Evolutionary conservation across 768 basidiomycete genomes (phyloP).

Genomic region (Amanita pseudoporphyria): DNA sequence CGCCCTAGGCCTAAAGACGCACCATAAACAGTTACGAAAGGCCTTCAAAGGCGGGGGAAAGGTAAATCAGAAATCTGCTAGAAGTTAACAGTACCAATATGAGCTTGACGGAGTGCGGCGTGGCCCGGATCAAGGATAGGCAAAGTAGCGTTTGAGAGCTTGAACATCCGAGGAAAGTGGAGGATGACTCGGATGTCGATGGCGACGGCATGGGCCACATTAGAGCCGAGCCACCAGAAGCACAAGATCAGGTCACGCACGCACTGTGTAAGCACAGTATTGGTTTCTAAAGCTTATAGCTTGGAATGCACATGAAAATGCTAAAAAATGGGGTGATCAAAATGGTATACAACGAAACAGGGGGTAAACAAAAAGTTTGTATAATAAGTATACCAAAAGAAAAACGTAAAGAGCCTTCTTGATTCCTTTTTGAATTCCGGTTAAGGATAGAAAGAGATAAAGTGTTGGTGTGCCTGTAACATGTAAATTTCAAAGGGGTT

Average conservation of each 20-base stretch:
- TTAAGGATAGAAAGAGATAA: conserved; percentile 4
- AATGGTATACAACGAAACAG: conserved; percentile 7
- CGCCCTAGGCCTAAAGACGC: neutral
- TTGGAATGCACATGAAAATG: conserved; percentile 1
- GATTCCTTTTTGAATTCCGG: conserved; percentile 8
- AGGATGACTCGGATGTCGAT: neutral
- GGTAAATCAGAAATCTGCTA: neutral
- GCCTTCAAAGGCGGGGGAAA: neutral
- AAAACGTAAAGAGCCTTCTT: conserved; percentile 4
- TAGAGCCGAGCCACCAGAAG: neutral
- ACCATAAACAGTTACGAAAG: neutral
- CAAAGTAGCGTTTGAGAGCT: neutral
- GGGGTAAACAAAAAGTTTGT: conserved; percentile 5
- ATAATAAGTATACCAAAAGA: conserved; percentile 8
- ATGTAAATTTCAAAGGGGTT: neutral
- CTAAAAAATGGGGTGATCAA: conserved; percentile 1
- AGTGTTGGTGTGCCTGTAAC: neutral
- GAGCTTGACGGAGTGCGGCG: neutral
- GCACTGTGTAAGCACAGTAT: conserved; percentile 2
- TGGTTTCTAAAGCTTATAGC: conserved; percentile 1
- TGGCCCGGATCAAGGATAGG: neutral
- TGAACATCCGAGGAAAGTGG: neutral
- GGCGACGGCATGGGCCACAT: neutral
- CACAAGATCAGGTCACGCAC: neutral
- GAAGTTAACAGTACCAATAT: neutral